These are phyloP conservation scores for Lentinus polychrous DNA, from an alignment of 1,284 basidiomycete genomes.

Conservation along the genomic window DNA sequence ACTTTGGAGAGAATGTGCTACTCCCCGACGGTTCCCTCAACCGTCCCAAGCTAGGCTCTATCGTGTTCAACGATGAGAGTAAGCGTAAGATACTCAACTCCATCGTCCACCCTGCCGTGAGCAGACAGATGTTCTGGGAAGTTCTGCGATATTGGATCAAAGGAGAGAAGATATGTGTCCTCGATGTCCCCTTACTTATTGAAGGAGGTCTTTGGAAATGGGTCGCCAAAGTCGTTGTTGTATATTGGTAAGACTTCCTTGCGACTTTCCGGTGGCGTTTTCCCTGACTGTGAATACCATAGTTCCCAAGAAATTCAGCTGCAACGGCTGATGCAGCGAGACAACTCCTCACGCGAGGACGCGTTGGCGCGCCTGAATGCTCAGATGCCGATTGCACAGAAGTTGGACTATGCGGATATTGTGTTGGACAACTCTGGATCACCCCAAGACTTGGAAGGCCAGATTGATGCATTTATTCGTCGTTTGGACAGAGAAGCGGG, in stretches of 20 bases:
- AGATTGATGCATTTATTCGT: conserved; percentile 63
- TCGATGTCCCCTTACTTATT: conserved; percentile 93
- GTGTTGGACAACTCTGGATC: conserved; percentile 89
- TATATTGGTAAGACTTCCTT: conserved; percentile 68
- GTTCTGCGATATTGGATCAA: conserved; percentile 71
- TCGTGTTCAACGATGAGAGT: conserved; percentile 77
- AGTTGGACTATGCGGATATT: conserved; percentile 79
- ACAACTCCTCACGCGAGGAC: conserved; percentile 50
- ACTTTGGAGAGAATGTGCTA: conserved; percentile 72
- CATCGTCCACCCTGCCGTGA: conserved; percentile 89
- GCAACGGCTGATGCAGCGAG: conserved; percentile 68
- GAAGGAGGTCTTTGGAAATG: conserved; percentile 85
- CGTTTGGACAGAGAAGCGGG: conserved; percentile 49
- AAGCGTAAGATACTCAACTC: conserved; percentile 74
- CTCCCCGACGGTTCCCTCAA: conserved; percentile 70
- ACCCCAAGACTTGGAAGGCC: conserved; percentile 56
- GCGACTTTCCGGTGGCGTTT: background rate
- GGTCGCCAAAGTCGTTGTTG: conserved; percentile 81
- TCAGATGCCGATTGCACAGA: conserved; percentile 76
- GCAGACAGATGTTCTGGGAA: conserved; percentile 65
- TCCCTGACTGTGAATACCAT: conserved; percentile 3
- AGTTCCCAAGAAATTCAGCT: conserved; percentile 77
- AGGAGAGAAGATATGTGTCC: conserved; percentile 74
- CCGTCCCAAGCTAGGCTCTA: conserved; percentile 76
- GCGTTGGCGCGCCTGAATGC: conserved; percentile 73